Base-by-base conservation (phyloP, 129 eudicot species). In the Tanacetum coccineum region DNA sequence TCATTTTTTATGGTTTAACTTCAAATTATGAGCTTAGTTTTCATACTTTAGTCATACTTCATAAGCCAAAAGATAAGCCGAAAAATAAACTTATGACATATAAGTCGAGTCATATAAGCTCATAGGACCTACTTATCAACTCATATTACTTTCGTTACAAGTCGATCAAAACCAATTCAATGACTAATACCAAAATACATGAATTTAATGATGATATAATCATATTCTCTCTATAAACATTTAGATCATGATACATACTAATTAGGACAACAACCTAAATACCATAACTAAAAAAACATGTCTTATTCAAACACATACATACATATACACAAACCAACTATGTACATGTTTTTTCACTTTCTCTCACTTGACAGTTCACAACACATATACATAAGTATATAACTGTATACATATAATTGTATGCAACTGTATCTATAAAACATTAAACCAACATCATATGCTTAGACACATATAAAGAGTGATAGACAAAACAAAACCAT, bases 381-480 rank as follows among this genome's bases (percentile, higher is more conserved):
- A 70, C 18, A 50, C 20, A 67, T 1, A 51, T 12, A 68, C 51
- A 42, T 25, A 63, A 7, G 32, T 54, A 32, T 66, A n/a, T 64
- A 32, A 12, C 2, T 49, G 21, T 19, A 44, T 36, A 17, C 21
- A 36, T 67, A 51, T 68, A 52, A 15, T 15, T 67, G 49, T 51
- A 67, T 63, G 22, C 28, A 40, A 14, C 58, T 46, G 13, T 53
- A 51, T 62, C 45, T 53, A 72, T 42, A 26, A 45, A 11, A 68
- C 15, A 15, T 46, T n/a, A 22, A 57, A 45, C 15, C 40, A 12
- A 47, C n/a, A 13, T 13, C 21, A 15, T 62, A 17, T 63, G 19
- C 7, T 14, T 46, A 74, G 58, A 65, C 4, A 56, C 59, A 65
- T 56, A 65, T 74, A 65, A 54, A 62, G 67, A 51, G 75, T 70